Percentiles rank a stretch among this genome's conserved stretches.
Conservation (phyloP, 352 stramenopile genomes). For the Pythium dissimile region DNA sequence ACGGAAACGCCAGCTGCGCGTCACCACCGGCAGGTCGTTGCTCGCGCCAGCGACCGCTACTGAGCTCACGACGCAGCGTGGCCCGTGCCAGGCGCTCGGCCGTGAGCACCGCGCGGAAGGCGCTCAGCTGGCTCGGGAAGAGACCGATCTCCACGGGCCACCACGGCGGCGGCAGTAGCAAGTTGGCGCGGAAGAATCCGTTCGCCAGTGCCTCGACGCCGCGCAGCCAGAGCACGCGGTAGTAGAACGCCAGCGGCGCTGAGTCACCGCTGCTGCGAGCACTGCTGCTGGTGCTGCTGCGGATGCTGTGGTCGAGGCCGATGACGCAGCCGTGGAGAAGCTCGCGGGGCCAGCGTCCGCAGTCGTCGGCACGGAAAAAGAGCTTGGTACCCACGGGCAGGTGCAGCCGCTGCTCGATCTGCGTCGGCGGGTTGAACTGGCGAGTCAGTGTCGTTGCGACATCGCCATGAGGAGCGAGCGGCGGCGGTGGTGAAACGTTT, state of each 20-base stretch:
- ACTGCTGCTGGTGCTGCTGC: not conserved
- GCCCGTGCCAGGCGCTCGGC: slow-evolving; percentile 50
- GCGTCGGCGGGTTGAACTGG: slow-evolving; percentile 13
- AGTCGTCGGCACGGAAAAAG: slow-evolving; percentile 50
- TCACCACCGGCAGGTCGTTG: not conserved
- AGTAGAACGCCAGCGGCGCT: slow-evolving; percentile 25
- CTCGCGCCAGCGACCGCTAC: slow-evolving; percentile 25
- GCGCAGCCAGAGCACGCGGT: slow-evolving; percentile 66
- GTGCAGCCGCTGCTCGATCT: slow-evolving; percentile 28
- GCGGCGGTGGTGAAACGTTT: not conserved
- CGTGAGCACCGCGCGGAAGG: slow-evolving; percentile 52
- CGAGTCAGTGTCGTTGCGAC: not conserved
- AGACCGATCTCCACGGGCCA: slow-evolving; percentile 50
- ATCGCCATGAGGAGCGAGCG: not conserved
- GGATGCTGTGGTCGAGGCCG: slow-evolving; percentile 23
- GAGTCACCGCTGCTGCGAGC: not conserved
- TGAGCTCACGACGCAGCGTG: slow-evolving; percentile 38
- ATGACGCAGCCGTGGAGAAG: slow-evolving; percentile 51
- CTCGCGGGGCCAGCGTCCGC: slow-evolving; percentile 44
- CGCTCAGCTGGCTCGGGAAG: slow-evolving; percentile 50
- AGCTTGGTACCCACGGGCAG: slow-evolving; percentile 40
- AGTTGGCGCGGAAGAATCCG: slow-evolving; percentile 49
- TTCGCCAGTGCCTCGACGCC: slow-evolving; percentile 64
- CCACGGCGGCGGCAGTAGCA: slow-evolving; percentile 32
- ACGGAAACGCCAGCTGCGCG: slow-evolving; percentile 39